Evolutionary conservation across 768 basidiomycete genomes (phyloP), one percentile per base, ranked within the genome.

Genomic region (Lactarius tabidus): DNA sequence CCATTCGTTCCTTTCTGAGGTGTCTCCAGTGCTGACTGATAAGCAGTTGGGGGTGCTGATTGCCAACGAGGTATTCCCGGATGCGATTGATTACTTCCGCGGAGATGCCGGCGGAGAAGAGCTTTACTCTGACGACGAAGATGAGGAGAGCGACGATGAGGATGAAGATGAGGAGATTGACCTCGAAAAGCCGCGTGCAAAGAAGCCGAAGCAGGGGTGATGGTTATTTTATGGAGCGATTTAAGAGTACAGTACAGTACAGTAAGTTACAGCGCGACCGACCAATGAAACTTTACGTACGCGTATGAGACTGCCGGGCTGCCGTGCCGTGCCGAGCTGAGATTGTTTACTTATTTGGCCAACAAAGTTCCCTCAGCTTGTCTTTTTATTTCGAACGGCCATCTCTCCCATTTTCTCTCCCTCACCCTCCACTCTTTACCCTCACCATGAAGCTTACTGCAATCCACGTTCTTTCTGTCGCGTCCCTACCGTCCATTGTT

Each of bases 141-240:
- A 83, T 35, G 82, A 84, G 9, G 86, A 88, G 15, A 86, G 88
- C 8, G 88, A 90, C 3, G 87, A 89, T 36, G 89, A 91, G 29
- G 87, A 91, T 28, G 90, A 84, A 53, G 90, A 58, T 10, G 31
- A 87, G 52, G 92, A 93, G 75, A 94, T 94, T 76, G 92, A 94
- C 76, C 78, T 94, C 63, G 92, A 94, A 75, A 89, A 90, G 76
- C 92, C 91, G 51, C 81, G 84, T 67, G 72, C 85, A 60, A 93
- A 93, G 78, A 91, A 88, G 77, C 85, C 70, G 64, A 78, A 82
- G 77, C 85, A 84, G 72, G 81, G 84, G 59, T 87, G 80, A 75
- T 72, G 14, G 56, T 60, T 41, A 23, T 36, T 4, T 60, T 41
- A 51, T 15, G 52, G 57, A 28, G 45, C 41, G 61, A 57, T 58